These are phyloP conservation scores for Microbotryum silenes-acaulis DNA, from an alignment of 1,284 basidiomycete genomes.

Conservation along the genomic window DNA sequence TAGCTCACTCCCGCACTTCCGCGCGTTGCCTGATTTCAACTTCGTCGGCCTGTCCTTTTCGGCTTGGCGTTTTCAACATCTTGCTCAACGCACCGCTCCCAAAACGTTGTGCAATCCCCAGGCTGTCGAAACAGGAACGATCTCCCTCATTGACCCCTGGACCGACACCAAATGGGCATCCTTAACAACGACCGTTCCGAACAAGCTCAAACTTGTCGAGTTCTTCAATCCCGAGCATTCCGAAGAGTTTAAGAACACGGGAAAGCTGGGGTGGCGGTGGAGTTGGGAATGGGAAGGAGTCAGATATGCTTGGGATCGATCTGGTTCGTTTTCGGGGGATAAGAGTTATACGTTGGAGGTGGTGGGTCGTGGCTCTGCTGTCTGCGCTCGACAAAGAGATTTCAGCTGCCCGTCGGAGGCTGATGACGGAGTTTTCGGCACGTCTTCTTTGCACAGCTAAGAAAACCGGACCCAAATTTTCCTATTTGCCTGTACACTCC, in stretches of 20 bases:
- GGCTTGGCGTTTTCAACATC: too few species aligned
- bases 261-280: slow-evolving; percentile 17
- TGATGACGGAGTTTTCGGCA: background rate
- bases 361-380: slow-evolving; percentile 1
- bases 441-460: background rate
- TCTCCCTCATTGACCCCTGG: slow-evolving; percentile 5
- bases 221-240: slow-evolving; percentile 4
- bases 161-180: background rate
- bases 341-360: slow-evolving; percentile 14
- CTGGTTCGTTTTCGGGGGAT: slow-evolving; percentile 6
- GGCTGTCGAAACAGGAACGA: background rate
- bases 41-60: too few species aligned
- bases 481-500: slow-evolving; percentile 9
- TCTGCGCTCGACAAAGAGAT: too few species aligned
- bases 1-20: too few species aligned
- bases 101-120: background rate
- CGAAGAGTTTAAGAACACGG: slow-evolving; percentile 1
- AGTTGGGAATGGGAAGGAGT: slow-evolving; percentile 19
- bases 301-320: slow-evolving; percentile 11
- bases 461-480: slow-evolving; percentile 23
- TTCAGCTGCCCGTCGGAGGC: too few species aligned
- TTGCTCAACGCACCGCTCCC: too few species aligned
- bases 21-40: too few species aligned
- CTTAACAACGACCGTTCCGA: background rate
- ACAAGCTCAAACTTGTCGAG: slow-evolving; percentile 6